Evolutionary conservation across 352 stramenopile genomes (phyloP), one percentile per base, ranked within the genome.

Genomic region (Pythium pectinolyticum): DNA sequence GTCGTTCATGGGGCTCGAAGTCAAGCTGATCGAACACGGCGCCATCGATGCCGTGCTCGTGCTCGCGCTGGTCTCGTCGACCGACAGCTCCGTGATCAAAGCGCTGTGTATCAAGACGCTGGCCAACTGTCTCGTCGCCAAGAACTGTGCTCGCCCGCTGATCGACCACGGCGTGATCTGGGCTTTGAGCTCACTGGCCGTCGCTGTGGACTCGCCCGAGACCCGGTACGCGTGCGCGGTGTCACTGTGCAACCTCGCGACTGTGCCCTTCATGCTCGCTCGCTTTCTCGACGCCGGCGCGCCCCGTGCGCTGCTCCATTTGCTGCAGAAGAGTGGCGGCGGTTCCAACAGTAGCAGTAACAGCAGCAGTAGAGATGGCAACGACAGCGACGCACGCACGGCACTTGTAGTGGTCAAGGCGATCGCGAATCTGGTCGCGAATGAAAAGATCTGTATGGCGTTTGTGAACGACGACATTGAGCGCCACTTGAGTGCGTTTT

Each of bases 91-190:
- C 1, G 64, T 56, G 7, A 90, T 92, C 72, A 93, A 92, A 58
- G 69, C 76, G 15, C 54, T 90, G 24, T 90, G 82, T 39, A 73
- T 90, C 59, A 89, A 90, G 68, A 86, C 73, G 7, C 70, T 93
- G 3, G 80, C 81, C 37, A 93, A 93, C 61, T 93, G 84, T 46
- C 74, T 93, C 4, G 77, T 87, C 14, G 70, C 80, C 46, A 84
- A 87, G 43, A 67, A 83, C 51, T 93, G 84, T 32, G 71, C 75
- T 35, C 77, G 80, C 14, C 79, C 82, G 5, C 68, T 93, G 48
- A 70, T 91, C 41, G 84, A 88, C 2, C 78, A 92, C 53, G 82
- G 84, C 2, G 77, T 92, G 57, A 86, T 92, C 50, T 93, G 84
- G 84, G 82, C 84, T 5, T 59, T 93, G 7, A 72, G 77, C 1